Evolutionary conservation across 1,284 basidiomycete genomes (phyloP).

Genomic region (Cerrena zonata): DNA sequence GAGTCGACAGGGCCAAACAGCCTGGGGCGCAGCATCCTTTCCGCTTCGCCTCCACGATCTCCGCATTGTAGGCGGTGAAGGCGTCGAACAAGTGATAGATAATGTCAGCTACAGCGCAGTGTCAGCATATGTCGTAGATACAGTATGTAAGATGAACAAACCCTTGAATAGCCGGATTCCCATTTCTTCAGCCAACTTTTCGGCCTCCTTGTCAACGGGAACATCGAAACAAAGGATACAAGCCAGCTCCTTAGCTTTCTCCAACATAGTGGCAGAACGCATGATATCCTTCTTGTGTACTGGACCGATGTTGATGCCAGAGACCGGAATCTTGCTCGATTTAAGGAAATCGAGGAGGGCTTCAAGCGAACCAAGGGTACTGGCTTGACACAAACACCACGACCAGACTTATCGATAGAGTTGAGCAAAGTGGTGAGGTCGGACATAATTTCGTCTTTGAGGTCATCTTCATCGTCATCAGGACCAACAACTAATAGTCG

Average conservation of each 20-base stretch:
- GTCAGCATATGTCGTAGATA: slow-evolving; percentile 1
- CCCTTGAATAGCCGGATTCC: slow-evolving; percentile 93
- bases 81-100: slow-evolving; percentile 99
- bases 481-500: slow-evolving; percentile 86
- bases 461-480: slow-evolving; percentile 93
- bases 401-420: slow-evolving; percentile 90
- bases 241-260: slow-evolving; percentile 92
- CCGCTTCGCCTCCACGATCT: slow-evolving; percentile 89
- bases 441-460: slow-evolving; percentile 94
- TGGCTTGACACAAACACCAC: slow-evolving; percentile 98
- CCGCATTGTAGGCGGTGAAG: slow-evolving; percentile 93
- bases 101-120: slow-evolving; percentile 68
- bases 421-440: slow-evolving; percentile 88
- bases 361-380: slow-evolving; percentile 95
- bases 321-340: slow-evolving; percentile 93
- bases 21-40: slow-evolving; percentile 88
- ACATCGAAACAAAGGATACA: slow-evolving; percentile 98
- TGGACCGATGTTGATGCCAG: slow-evolving; percentile 96
- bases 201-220: slow-evolving; percentile 86
- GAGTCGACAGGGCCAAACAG: slow-evolving; percentile 94
- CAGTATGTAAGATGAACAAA: slow-evolving; percentile 26
- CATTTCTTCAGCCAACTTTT: slow-evolving; percentile 86
- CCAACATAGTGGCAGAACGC: slow-evolving; percentile 90
- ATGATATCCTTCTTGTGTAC: slow-evolving; percentile 96
- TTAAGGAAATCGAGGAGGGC: slow-evolving; percentile 95